Base-by-base conservation (phyloP, 2,329 filamentous ascomycete species). In the Colletotrichum siamense region DNA sequence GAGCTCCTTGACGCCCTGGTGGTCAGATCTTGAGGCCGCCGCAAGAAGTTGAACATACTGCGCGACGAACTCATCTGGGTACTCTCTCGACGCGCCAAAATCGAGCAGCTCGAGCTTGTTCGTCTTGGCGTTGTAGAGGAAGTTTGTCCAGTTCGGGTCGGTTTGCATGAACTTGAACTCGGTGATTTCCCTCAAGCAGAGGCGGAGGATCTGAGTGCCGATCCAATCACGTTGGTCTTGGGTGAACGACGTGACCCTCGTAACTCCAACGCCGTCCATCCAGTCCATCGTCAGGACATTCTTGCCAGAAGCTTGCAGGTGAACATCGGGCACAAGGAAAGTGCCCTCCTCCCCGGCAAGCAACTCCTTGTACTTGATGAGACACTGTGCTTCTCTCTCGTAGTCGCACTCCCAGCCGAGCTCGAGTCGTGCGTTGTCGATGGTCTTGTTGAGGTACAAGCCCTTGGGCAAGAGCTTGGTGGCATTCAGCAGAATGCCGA, bases 101-200 rank as follows among this genome's bases (percentile, higher is more conserved):
- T 99, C 98, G 69, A 99, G 92, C 1, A 99, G 91, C 84, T 98
- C 96, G 16, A 99, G 93, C 82, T 92, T 94, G 80, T 92, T 88
- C 6, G 90, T 92, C 24, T 87, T 80, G 2, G 92, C 88, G 81
- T 99, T 97, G 89, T 95, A 99, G 24, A 99, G 89, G 85, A 99
- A 99, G 85, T 99, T 99, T 39, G 96, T 99, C 97, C 97, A 99
- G 88, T 99, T 99, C 55, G 97, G 97, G 83, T 99, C 97, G 7
- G 97, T 99, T 87, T 99, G 97, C 97, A 99, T 99, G 87, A 98
- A 99, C 77, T 90, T 93, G 91, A 98, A 99, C 85, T 98, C 95
- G 78, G 94, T 94, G 80, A 99, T 96, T 86, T 99, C 97, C 75
- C 96, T 94, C 52, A 99, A 90, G 83, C 96, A 99, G 13, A 99